A percentile compares a stretch with the other conserved stretches of the same genome.
phyloP scores from a whole-genome alignment of 2,329 filamentous ascomycete species.

The Trichophyton benhamiae region DNA sequence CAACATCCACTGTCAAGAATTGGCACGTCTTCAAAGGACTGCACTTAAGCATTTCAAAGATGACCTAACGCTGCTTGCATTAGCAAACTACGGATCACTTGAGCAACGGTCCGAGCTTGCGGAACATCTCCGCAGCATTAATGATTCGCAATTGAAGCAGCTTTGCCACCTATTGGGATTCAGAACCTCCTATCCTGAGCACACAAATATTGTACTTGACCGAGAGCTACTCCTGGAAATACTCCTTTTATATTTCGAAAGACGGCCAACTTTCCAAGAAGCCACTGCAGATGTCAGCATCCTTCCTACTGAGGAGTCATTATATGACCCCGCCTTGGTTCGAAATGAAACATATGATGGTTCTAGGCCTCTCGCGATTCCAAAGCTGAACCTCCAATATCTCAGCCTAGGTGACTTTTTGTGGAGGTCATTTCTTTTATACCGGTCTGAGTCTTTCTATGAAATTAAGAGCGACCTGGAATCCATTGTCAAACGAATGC shows the following conservation, averaged over 20 bases:
- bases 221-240: slow-evolving; percentile 46
- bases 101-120: slow-evolving; percentile 68
- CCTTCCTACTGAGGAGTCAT: slow-evolving; percentile 65
- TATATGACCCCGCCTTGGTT: slow-evolving; percentile 69
- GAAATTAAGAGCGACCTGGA: slow-evolving; percentile 87
- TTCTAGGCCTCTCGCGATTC: slow-evolving; percentile 73
- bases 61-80: slow-evolving; percentile 77
- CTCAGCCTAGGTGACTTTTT: slow-evolving; percentile 88
- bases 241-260: slow-evolving; percentile 62
- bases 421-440: slow-evolving; percentile 85
- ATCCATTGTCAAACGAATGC: slow-evolving; percentile 63
- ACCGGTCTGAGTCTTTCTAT: slow-evolving; percentile 85
- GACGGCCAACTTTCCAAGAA: slow-evolving; percentile 72
- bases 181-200: slow-evolving; percentile 67
- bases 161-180: slow-evolving; percentile 63
- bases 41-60: slow-evolving; percentile 73
- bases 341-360: slow-evolving; percentile 81
- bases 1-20: slow-evolving; percentile 60
- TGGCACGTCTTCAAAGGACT: slow-evolving; percentile 69
- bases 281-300: slow-evolving; percentile 56
- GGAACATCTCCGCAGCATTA: slow-evolving; percentile 58
- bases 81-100: slow-evolving; percentile 86
- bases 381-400: slow-evolving; percentile 92
- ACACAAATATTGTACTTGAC: slow-evolving; percentile 53
- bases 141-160: slow-evolving; percentile 59